Evolutionary conservation across 179 eudicot species (phyloP), one percentile per base, ranked within the genome.

Genomic region (Nepenthes alata): DNA sequence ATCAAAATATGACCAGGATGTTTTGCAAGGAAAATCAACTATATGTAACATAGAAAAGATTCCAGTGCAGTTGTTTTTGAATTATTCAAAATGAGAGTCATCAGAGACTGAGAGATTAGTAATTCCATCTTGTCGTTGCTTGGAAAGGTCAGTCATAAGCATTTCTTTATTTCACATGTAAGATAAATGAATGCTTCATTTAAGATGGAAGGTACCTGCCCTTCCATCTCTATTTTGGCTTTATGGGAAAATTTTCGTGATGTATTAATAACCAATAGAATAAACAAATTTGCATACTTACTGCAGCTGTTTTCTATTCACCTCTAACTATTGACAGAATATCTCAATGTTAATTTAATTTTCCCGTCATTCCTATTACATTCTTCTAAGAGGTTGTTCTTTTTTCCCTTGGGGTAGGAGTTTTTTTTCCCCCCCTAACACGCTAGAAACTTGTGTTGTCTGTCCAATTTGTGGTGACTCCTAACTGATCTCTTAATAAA

Each of bases 381-480:
- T 55, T 34, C 11, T 34, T 5, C 11, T 16, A 49, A 38, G 35
- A 12, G 49, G 6, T 38, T 36, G 4, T 56, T 53, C 49, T 45
- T 41, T 5, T 47, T 59, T 44, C 9, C 54, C 47, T 47, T 38
- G 61, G 66, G 68, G 68, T 45, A 25, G 37, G 53, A 12, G 10
- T 35, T 65, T 64, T 44, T 15, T 69, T 61, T 66, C 39, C 70
- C 35, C 35, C 39, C 50, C 75, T 71, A 63, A 75, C 74, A 57
- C 34, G 41, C 48, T 44, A 55, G 16, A n/a, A 11, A 52, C n/a
- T 52, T 13, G 56, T 67, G 64, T 72, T 67, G 71, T 67, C 66
- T 73, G 71, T 67, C 64, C 72, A 75, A 73, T 80, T 75, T 86
- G 65, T 84, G 87, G 84, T 83, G 87, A 73, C 79, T 81, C 76